These are phyloP conservation scores for Penicillium cataractarum DNA, from an alignment of 495 filamentous ascomycete genomes.

Conservation along the genomic window DNA sequence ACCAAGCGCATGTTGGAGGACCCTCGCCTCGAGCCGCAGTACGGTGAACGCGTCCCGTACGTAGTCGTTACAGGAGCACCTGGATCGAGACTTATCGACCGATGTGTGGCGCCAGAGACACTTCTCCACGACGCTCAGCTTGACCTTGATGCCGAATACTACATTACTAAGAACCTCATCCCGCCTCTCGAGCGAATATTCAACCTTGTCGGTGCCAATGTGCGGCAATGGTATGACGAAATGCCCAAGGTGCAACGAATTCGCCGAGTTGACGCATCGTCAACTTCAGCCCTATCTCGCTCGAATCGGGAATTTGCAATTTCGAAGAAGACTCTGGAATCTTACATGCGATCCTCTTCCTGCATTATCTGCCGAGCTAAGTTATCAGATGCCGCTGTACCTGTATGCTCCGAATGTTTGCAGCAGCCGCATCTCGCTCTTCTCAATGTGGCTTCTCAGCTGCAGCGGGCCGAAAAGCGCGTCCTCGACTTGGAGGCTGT, in stretches of 20 bases:
- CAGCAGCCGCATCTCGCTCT: conserved; percentile 59
- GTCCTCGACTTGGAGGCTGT: conserved; percentile 68
- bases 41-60: conserved; percentile 93
- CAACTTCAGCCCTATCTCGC: not conserved
- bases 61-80: conserved; percentile 89
- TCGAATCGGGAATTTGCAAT: conserved; percentile 7
- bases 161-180: conserved; percentile 93
- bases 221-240: conserved; percentile 90
- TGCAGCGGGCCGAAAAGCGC: conserved; percentile 66
- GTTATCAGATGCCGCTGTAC: conserved; percentile 51
- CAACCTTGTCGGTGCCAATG: conserved; percentile 93
- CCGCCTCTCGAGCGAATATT: conserved; percentile 96
- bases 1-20: conserved; percentile 84
- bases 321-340: conserved; percentile 61
- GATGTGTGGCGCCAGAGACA: conserved; percentile 84
- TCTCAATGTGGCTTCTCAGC: conserved; percentile 59
- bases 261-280: conserved; percentile 52
- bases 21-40: conserved; percentile 85
- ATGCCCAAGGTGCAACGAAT: conserved; percentile 90
- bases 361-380: conserved; percentile 79
- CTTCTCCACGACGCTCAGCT: conserved; percentile 74
- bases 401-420: conserved; percentile 68
- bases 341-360: conserved; percentile 77
- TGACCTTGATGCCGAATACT: conserved; percentile 95
- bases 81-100: conserved; percentile 82